Evolutionary conservation across 352 stramenopile genomes (phyloP), one percentile per base, ranked within the genome.

Genomic region (Blastocystis sp.): DNA sequence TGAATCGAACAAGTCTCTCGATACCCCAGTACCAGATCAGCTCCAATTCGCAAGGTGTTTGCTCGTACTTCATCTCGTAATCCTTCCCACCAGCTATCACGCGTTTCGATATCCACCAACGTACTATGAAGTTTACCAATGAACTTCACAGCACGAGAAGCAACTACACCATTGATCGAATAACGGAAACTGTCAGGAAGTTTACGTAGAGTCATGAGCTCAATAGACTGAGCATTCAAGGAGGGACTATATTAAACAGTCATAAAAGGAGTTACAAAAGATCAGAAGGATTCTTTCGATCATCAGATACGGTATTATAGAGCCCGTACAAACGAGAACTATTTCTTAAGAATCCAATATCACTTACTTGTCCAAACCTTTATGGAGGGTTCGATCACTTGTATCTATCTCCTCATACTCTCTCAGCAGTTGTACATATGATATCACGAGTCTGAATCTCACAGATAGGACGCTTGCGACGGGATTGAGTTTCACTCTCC

Each of bases 71-170:
- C 95, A 91, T 98, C 95, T 39, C 96, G 91, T 5, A 98, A 91
- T 88, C 98, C 95, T 27, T 93, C 92, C 96, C 96, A 98, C 96
- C 96, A 98, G 19, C 93, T 95, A 88, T 98, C 96, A 81, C 96
- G 90, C 0, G 95, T 98, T 88, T 98, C 95, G 86, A 98, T 95
- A 89, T 98, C 96, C 0, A 93, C 95, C 7, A 98, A 89, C 71
- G 97, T 98, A 4, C 93, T 96, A 5, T 94, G 94, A 37, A 98
- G 90, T 78, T 94, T 93, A 5, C 93, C 92, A 14, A 96, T 75
- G 87, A 94, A 96, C 69, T 96, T 96, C 14, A 96, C 93, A 5
- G 92, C 94, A 4, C 93, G 89, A 7, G 92, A 91, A 29, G 93
- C 94, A 5, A 96, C 92, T 46, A 96, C 93, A 24, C 93, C 92